A percentile compares a stretch with the other conserved stretches of the same genome.
Conservation (phyloP, 257 asterid species). For the Fraxinus anomala region DNA sequence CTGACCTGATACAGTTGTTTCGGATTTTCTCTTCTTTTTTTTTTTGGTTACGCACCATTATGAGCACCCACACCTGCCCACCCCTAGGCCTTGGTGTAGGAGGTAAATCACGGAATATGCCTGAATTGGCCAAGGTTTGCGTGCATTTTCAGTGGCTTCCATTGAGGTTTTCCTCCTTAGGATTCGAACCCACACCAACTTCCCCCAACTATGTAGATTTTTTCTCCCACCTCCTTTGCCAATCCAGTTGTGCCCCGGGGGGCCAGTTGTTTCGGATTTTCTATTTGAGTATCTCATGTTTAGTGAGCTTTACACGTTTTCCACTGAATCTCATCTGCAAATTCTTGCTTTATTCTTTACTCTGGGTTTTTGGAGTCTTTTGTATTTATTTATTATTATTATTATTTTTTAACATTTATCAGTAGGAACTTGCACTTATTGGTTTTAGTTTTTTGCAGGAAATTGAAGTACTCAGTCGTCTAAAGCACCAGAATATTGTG, state of each 20-base stretch:
- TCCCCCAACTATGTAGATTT: too few species aligned
- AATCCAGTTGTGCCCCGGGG: too few species aligned
- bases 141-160: too few species aligned
- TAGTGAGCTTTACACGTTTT: not conserved
- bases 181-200: too few species aligned
- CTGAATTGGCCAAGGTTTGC: too few species aligned
- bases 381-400: not conserved
- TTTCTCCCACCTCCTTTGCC: too few species aligned
- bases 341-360: not conserved
- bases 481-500: slow-evolving; percentile 88
- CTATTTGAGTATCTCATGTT: not conserved
- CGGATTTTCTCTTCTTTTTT: not conserved
- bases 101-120: too few species aligned
- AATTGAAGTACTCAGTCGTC: slow-evolving; percentile 80
- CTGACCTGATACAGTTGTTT: not conserved
- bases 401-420: not conserved
- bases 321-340: not conserved
- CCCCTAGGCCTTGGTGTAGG: too few species aligned
- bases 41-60: too few species aligned
- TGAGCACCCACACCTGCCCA: too few species aligned
- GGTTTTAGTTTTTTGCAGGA: slow-evolving; percentile 51
- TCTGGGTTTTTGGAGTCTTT: not conserved
- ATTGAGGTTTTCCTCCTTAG: too few species aligned
- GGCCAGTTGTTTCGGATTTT: not conserved
- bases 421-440: slow-evolving; percentile 13